Base-by-base conservation (phyloP, 352 stramenopile species). In the Phytopythium helicoides region DNA sequence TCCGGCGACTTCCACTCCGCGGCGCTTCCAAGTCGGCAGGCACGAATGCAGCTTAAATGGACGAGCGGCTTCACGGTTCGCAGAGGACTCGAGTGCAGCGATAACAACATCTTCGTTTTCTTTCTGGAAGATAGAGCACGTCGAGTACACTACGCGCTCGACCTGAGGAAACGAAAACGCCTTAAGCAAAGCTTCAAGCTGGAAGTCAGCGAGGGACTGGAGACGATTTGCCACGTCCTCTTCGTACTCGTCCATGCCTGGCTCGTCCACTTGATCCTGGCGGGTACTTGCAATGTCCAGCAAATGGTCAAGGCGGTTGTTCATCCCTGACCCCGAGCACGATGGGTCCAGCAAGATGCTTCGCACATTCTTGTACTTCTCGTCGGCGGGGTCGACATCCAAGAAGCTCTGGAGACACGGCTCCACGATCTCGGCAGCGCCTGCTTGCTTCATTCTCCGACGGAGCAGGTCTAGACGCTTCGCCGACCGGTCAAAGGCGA, bases 281-380 rank as follows among this genome's bases (percentile, higher is more conserved):
- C 56, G 69, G n/a, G 83, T 70, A 51, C 86, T 87, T 2, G 75
- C 76, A 55, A 92, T 82, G 54, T 94, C 84, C 38, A 98, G 71
- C 59, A 98, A 73, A 50, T 96, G 93, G 57, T 97, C 83, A 31
- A 98, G 55, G 3, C 88, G 82, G 63, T 95, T 96, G 21, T 92
- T 93, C 76, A 99, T 98, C 15, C 96, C 96, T 41, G 90, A 98
- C 12, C 97, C 97, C 8, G 93, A 98, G 70, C 97, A 99, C 41
- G 88, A 98, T 26, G 96, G 97, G 70, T 99, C 97, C 21, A 98
- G 61, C 21, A 99, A 65, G 49, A 99, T 98, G 26, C 76, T 89
- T 36, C 76, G 80, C 22, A 98, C 90, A 57, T 97, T 88, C 18
- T 56, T 56, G 68, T 94, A 97, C 57, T 78, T 79, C n/a, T 65